These are phyloP conservation scores for Sporothrix globosa DNA, from an alignment of 2,329 filamentous ascomycete genomes.

Conservation along the genomic window DNA sequence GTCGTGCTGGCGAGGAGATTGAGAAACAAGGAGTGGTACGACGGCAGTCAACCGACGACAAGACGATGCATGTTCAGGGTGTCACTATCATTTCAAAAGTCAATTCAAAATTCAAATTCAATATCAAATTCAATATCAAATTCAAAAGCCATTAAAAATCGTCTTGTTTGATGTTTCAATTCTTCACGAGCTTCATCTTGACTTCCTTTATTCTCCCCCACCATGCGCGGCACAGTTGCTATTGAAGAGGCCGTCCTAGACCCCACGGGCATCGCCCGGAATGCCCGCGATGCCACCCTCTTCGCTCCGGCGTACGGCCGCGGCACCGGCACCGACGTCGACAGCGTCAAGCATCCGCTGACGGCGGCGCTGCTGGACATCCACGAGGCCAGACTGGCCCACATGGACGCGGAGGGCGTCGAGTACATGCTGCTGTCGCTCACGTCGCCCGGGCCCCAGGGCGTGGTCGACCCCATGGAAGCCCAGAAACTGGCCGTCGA, in stretches of 20 bases:
- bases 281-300: constrained; percentile 40
- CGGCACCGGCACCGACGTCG: constrained; percentile 33
- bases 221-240: constrained; percentile 42
- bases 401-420: constrained; percentile 45
- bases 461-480: constrained; percentile 38
- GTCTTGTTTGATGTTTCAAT: background rate
- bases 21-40: background rate
- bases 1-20: background rate
- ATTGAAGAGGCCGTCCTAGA: constrained; percentile 46
- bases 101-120: background rate
- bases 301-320: constrained; percentile 38
- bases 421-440: constrained; percentile 46
- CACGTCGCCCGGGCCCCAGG: constrained; percentile 44
- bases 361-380: constrained; percentile 42
- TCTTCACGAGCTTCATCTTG: too few relatives aligned
- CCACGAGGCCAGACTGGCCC: constrained; percentile 39
- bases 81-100: too few relatives aligned
- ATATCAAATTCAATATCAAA: background rate
- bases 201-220: background rate
- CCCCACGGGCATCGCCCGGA: constrained; percentile 41
- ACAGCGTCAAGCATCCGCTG: constrained; percentile 37
- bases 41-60: background rate
- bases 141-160: too few relatives aligned
- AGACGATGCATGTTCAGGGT: background rate
- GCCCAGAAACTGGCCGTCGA: constrained; percentile 39